Evolutionary conservation across 805 yeast species (phyloP), one percentile per base, ranked within the genome.

Genomic region (Candida piceae): DNA sequence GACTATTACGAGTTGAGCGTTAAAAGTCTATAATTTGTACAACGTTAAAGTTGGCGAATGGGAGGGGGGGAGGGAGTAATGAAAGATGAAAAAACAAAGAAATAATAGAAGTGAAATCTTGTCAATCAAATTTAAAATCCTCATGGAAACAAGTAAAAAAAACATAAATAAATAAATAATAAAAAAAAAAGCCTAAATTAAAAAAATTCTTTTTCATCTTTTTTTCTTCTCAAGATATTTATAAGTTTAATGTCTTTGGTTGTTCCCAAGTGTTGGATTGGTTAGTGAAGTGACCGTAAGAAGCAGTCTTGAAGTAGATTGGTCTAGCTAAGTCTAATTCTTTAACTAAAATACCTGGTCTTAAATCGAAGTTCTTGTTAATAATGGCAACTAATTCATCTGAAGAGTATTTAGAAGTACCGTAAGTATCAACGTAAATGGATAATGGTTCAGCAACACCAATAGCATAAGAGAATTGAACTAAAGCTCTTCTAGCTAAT

Each of bases 381-480:
- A 93, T 84, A 65, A 93, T 87, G 48, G 72, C 84, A 48, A 90
- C 97, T 62, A 93, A 80, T 75, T 93, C 90, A 39, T 77, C 85
- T 50, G 93, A 84, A 40, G 90, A 64, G 76, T 82, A 76, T 68
- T 85, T 78, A 55, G 97, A 89, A 52, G 98, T 93, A 64, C 98
- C 99, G 71, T 93, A 93, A 48, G 97, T 83, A 72, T 93, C 97
- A 57, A 93, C 97, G 69, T 87, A 84, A 69, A 93, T 84, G 41
- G 96, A 87, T 66, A 93, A 80, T 62, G 99, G 99, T 74, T 93
- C 97, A 57, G 99, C 97, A 58, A 93, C 97, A 85, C 99, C 99
- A 66, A 93, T 93, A 64, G 99, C 99, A 70, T 93, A 93, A 34
- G 98, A 90, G 75, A 88, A 88, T 76, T 93, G 98, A 46, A 93